Evolutionary conservation across 1,284 basidiomycete genomes (phyloP).

Genomic region (Porogramme epimiltina): DNA sequence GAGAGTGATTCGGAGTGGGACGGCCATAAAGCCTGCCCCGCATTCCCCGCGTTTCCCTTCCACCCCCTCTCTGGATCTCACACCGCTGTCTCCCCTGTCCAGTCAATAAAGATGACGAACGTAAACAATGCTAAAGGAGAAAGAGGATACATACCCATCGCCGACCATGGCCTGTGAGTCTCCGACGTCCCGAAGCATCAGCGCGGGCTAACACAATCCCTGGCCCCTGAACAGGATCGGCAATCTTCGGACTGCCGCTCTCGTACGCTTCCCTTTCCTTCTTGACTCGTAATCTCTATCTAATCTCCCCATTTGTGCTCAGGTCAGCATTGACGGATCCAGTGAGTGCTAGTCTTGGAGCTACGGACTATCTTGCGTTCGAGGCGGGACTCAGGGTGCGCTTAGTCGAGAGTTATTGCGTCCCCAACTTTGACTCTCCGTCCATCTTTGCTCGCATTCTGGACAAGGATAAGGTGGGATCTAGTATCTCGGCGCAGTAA

Average conservation of each 20-base stretch:
- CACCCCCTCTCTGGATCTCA: background rate
- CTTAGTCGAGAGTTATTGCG: constrained; percentile 84
- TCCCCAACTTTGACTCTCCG: constrained; percentile 92
- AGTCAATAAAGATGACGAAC: constrained; percentile 11
- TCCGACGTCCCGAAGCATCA: background rate
- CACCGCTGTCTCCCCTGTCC: background rate
- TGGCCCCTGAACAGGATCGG: constrained; percentile 56
- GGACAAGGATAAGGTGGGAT: constrained; percentile 71
- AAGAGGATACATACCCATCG: constrained; percentile 27
- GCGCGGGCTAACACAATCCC: background rate
- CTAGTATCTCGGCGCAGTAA: background rate
- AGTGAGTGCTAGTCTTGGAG: constrained; percentile 44
- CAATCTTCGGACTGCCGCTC: constrained; percentile 79
- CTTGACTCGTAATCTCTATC: background rate
- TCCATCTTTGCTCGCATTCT: constrained; percentile 87
- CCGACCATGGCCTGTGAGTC: constrained; percentile 30
- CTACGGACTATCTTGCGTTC: background rate
- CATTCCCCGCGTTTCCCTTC: background rate
- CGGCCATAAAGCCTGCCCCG: background rate
- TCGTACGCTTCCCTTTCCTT: constrained; percentile 41
- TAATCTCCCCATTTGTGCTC: constrained; percentile 4
- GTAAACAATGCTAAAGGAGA: constrained; percentile 20
- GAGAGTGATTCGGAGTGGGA: background rate
- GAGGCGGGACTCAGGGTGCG: too few species aligned
- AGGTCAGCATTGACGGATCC: constrained; percentile 80